phyloP scores from a whole-genome alignment of 2,329 filamentous ascomycete species.

The Pestalotiopsis sp. region DNA sequence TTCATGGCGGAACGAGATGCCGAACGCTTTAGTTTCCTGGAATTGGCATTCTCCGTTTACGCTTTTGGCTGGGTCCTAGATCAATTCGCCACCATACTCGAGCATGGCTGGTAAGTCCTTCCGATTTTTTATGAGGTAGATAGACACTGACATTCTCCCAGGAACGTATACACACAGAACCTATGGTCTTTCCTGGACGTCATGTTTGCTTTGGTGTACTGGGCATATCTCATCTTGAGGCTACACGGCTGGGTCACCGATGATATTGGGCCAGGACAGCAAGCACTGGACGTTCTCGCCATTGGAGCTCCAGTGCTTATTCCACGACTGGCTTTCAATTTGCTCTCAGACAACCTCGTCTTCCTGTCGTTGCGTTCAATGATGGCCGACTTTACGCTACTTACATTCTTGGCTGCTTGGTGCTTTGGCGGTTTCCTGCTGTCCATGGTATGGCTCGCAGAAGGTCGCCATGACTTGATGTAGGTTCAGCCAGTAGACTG shows the following conservation, averaged over 20 bases:
- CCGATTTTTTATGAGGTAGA: neutral
- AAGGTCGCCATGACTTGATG: conserved; percentile 62
- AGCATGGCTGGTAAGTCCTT: conserved; percentile 64
- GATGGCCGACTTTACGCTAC: conserved; percentile 82
- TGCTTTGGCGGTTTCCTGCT: conserved; percentile 83
- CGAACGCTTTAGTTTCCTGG: conserved; percentile 56
- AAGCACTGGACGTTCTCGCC: conserved; percentile 78
- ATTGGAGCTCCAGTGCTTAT: conserved; percentile 78
- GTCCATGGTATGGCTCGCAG: conserved; percentile 76
- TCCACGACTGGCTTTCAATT: conserved; percentile 78
- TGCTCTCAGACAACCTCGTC: conserved; percentile 82
- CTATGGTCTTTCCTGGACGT: conserved; percentile 88
- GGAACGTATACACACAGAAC: conserved; percentile 85
- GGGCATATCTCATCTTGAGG: conserved; percentile 68
- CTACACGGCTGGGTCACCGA: conserved; percentile 62
- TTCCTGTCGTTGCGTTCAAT: conserved; percentile 81
- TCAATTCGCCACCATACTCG: conserved; percentile 75
- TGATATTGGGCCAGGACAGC: conserved; percentile 54
- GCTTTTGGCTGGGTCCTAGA: conserved; percentile 79
- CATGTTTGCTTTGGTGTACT: conserved; percentile 73
- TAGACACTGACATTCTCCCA: conserved; percentile 12
- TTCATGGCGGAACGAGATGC: conserved; percentile 73
- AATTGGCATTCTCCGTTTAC: conserved; percentile 73
- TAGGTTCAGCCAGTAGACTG: conserved; percentile 32
- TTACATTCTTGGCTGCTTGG: conserved; percentile 77